Percentiles rank a stretch among this genome's conserved stretches.
Conservation (phyloP, 768 basidiomycete genomes). For the Leccinum rimulosum region DNA sequence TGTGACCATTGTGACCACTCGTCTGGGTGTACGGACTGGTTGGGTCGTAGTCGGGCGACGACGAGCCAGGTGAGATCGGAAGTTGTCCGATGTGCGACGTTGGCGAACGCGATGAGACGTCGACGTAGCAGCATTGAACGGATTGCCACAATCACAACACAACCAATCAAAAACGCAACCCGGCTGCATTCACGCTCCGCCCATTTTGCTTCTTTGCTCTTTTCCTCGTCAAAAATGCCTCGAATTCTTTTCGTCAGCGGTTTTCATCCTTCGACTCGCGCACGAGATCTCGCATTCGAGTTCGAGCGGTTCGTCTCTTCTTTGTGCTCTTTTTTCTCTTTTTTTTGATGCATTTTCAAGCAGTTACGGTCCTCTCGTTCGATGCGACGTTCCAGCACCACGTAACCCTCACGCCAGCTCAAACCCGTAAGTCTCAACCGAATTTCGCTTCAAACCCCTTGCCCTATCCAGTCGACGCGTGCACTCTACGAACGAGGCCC, state of each 20-base stretch:
- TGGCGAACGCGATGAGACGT: slow-evolving; percentile 24
- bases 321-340: background rate
- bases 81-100: slow-evolving; percentile 35
- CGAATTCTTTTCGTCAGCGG: slow-evolving; percentile 87
- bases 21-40: slow-evolving; percentile 27
- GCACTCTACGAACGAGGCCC: slow-evolving; percentile 32
- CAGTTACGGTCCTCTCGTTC: slow-evolving; percentile 79
- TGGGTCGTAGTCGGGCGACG: slow-evolving; percentile 26
- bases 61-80: slow-evolving; percentile 44
- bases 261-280: slow-evolving; percentile 79
- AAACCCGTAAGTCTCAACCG: slow-evolving; percentile 70
- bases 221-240: slow-evolving; percentile 46
- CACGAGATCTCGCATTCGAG: slow-evolving; percentile 80
- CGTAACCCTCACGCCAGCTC: slow-evolving; percentile 71
- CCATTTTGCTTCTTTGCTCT: slow-evolving; percentile 20
- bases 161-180: slow-evolving; percentile 21
- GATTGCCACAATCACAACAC: slow-evolving; percentile 37
- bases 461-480: slow-evolving; percentile 39
- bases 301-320: slow-evolving; percentile 65
- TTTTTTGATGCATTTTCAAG: background rate
- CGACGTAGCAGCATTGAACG: slow-evolving; percentile 3
- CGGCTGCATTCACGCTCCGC: slow-evolving; percentile 30
- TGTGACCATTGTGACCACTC: slow-evolving; percentile 42
- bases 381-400: slow-evolving; percentile 88
- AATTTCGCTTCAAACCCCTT: slow-evolving; percentile 29